Evolutionary conservation across 176 grass and related monocot species (phyloP).

Genomic region (Typha latifolia): DNA sequence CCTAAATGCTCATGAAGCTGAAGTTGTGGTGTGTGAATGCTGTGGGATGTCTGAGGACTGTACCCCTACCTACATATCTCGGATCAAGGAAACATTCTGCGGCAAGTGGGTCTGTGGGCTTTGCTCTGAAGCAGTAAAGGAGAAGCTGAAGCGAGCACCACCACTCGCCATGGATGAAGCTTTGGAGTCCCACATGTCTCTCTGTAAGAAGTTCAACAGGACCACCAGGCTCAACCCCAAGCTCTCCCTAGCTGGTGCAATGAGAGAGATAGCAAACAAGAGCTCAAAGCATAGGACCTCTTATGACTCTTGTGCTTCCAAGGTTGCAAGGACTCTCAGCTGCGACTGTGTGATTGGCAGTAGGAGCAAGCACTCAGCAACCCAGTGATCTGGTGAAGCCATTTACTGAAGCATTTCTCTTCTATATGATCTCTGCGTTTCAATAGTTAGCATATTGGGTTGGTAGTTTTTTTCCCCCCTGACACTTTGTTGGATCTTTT

Average conservation of each 20-base stretch:
- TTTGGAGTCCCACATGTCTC: conserved; percentile 9
- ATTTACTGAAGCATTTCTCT: too few relatives aligned
- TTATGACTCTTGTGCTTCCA: background rate
- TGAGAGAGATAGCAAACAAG: conserved; percentile 19
- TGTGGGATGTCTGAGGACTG: conserved; percentile 28
- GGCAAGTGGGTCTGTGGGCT: conserved; percentile 22
- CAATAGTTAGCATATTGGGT: too few relatives aligned
- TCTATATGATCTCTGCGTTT: too few relatives aligned
- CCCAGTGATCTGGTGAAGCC: too few relatives aligned
- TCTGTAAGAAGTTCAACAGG: conserved; percentile 17
- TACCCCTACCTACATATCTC: conserved; percentile 4
- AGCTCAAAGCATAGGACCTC: conserved; percentile 11
- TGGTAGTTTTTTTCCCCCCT: too few relatives aligned
- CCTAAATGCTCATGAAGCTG: background rate
- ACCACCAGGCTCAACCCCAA: conserved; percentile 15
- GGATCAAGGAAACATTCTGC: conserved; percentile 14
- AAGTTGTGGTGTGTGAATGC: conserved; percentile 14
- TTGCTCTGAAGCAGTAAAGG: conserved; percentile 20
- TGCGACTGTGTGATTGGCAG: background rate
- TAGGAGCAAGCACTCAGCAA: too few relatives aligned
- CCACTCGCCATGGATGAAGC: conserved; percentile 4
- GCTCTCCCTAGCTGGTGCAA: conserved; percentile 17
- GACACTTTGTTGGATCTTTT: too few relatives aligned
- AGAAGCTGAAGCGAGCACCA: background rate
- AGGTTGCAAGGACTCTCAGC: conserved; percentile 1